Evolutionary conservation across 495 filamentous ascomycete species (phyloP).

Genomic region (Aspergillus cavernicola): DNA sequence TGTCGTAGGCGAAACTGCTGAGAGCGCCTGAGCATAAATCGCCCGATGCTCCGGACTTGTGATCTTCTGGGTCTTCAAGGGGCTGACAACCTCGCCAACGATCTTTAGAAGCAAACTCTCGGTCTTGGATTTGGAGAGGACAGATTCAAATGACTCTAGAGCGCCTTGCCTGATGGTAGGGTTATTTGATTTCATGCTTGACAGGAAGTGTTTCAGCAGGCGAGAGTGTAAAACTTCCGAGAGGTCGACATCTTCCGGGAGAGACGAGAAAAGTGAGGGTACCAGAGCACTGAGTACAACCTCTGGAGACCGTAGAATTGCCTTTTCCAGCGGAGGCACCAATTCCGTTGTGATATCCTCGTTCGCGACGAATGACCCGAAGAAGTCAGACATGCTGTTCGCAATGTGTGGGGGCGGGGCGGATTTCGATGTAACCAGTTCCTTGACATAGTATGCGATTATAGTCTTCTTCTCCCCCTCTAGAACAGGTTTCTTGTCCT

Average conservation of each 20-base stretch:
- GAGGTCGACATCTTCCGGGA: slow-evolving; percentile 70
- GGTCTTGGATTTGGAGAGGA: slow-evolving; percentile 55
- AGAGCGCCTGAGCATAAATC: slow-evolving; percentile 73
- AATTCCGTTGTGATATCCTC: slow-evolving; percentile 75
- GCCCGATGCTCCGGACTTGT: slow-evolving; percentile 76
- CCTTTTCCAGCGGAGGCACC: slow-evolving; percentile 80
- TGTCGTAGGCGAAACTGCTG: slow-evolving; percentile 52
- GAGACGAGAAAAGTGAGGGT: slow-evolving; percentile 60
- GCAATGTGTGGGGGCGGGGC: slow-evolving; percentile 68
- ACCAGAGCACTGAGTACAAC: slow-evolving; percentile 77
- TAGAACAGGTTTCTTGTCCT: slow-evolving; percentile 53
- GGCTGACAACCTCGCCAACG: slow-evolving; percentile 69
- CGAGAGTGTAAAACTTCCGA: slow-evolving; percentile 64
- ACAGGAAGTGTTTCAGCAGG: slow-evolving; percentile 77
- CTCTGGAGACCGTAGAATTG: slow-evolving; percentile 83
- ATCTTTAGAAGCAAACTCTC: slow-evolving; percentile 57
- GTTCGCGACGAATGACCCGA: slow-evolving; percentile 64
- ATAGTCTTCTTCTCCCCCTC: slow-evolving; percentile 64
- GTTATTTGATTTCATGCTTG: slow-evolving; percentile 88
- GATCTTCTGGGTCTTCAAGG: slow-evolving; percentile 77
- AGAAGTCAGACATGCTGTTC: slow-evolving; percentile 76
- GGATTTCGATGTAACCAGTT: slow-evolving; percentile 76
- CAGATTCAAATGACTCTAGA: slow-evolving; percentile 63
- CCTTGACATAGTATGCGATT: slow-evolving; percentile 75
- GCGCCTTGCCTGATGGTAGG: slow-evolving; percentile 69